Evolutionary conservation across 2,329 filamentous ascomycete species (phyloP).

Genomic region (Zymoseptoria ardabiliae): DNA sequence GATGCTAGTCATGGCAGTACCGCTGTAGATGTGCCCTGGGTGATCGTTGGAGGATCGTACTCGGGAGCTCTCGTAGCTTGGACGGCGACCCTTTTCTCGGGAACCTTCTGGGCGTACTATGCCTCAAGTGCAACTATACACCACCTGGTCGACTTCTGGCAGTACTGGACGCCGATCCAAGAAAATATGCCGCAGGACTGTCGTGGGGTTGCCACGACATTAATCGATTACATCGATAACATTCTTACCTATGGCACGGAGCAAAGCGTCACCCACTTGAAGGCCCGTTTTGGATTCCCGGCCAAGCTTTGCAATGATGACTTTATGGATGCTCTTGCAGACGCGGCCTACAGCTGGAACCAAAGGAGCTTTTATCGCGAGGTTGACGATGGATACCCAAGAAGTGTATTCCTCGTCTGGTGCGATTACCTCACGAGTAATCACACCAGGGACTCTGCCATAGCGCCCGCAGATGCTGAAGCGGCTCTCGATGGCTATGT

Average conservation of each 20-base stretch:
- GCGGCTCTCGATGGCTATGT: conserved; percentile 51
- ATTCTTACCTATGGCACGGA: conserved; percentile 24
- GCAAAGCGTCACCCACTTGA: conserved; percentile 36
- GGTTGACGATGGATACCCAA: conserved; percentile 19
- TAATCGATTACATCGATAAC: conserved; percentile 45
- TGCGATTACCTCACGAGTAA: conserved; percentile 35
- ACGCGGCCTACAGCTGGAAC: conserved; percentile 53
- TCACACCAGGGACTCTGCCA: conserved; percentile 4
- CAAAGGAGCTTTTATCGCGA: conserved; percentile 48
- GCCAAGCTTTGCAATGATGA: conserved; percentile 46
- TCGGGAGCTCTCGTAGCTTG: conserved; percentile 50
- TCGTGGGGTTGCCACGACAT: conserved; percentile 44
- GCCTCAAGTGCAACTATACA: conserved; percentile 50
- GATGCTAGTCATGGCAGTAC: conserved; percentile 41
- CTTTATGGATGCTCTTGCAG: conserved; percentile 46
- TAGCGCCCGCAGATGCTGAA: conserved; percentile 42
- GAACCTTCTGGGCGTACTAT: conserved; percentile 55
- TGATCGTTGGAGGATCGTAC: conserved; percentile 49
- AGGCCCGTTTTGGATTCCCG: conserved; percentile 46
- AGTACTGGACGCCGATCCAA: conserved; percentile 51
- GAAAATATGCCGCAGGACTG: conserved; percentile 54
- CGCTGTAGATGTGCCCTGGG: conserved; percentile 49
- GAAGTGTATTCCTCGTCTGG: conserved; percentile 41
- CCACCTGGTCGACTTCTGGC: conserved; percentile 51
- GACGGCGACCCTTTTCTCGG: conserved; percentile 46